Evolutionary conservation across 2,329 filamentous ascomycete genomes (phyloP), one percentile per base, ranked within the genome.

Genomic region (Monosporascus sp.): DNA sequence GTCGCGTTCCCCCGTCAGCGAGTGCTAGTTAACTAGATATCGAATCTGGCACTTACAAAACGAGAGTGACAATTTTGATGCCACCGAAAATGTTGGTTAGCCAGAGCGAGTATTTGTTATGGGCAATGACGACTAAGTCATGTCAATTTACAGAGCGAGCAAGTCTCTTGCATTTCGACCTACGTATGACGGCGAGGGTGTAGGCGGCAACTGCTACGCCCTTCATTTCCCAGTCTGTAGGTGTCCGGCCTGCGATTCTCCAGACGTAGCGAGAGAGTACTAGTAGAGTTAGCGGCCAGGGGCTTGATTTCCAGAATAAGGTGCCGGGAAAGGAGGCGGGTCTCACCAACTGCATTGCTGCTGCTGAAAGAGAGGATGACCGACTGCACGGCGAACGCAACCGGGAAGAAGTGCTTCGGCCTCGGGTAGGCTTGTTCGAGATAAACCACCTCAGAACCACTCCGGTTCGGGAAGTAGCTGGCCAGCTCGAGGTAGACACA

Each of bases 151-250:
- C 20, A 47, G 11, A 24, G 6, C 44, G 37, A 37, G 20, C 45
- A 11, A 15, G 25, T 18, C 43, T 25, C 24, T 24, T 3, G 17
- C 8, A 11, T 35, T 51, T 5, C 45, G 11, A 71, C 77, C 56
- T 60, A 81, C 81, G 72, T 1, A 85, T 55, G 1, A 79, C 72
- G 3, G 83, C 82, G 0, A 84, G 61, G 0, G 80, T 84, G 60
- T 87, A 88, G 0, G 76, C 79, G 1, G 81, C 84, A 24, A 88
- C 69, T 0, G 85, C 85, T 3, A 88, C 79, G 1, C 84, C 86
- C 62, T 88, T 88, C 50, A 80, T 65, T 60, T 88, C 73, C 86
- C 85, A 89, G n/a, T 73, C 69, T 0, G 77, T 77, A 0, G 81
- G 78, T 0, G 65, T 68, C 0, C 71, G 64, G 0, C 75, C 79